These are phyloP conservation scores for Rubia peregrina DNA, from an alignment of 305 asterid genomes.

Conservation along the genomic window DNA sequence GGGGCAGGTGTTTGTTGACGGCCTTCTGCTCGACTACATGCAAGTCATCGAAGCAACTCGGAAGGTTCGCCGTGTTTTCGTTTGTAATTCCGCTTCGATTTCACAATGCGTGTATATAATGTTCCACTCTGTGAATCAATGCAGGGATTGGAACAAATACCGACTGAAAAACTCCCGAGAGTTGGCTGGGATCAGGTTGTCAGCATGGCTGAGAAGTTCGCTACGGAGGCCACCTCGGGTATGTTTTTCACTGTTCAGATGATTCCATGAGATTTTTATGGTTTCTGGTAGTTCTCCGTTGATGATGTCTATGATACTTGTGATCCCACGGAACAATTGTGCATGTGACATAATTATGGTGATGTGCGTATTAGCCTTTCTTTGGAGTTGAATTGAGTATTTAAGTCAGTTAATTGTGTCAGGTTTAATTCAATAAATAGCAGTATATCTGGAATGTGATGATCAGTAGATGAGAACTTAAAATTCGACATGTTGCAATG, in stretches of 20 bases:
- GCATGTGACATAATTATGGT: background rate
- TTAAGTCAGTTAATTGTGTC: background rate
- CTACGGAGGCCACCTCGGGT: constrained; percentile 93
- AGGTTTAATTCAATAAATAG: too few species aligned
- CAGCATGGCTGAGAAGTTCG: constrained; percentile 70
- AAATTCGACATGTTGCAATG: background rate
- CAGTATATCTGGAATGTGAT: background rate
- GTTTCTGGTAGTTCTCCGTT: too few species aligned
- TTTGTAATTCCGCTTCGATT: background rate
- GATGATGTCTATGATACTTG: too few species aligned
- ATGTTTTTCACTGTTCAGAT: background rate
- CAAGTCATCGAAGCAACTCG: constrained; percentile 71
- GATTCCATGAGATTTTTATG: too few species aligned
- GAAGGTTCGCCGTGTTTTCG: constrained; percentile 31
- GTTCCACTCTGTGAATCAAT: constrained; percentile 8
- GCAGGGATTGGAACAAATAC: constrained; percentile 62
- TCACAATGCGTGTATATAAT: constrained; percentile 8
- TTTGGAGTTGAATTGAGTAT: background rate
- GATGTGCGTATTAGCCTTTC: background rate
- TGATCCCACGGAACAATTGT: too few species aligned
- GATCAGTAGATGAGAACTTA: background rate
- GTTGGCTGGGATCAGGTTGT: constrained; percentile 79
- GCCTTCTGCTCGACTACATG: constrained; percentile 37
- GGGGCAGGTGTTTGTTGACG: background rate
- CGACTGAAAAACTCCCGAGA: constrained; percentile 51